Evolutionary conservation across 1,284 basidiomycete species (phyloP).

Genomic region (Ganoderma sinense): DNA sequence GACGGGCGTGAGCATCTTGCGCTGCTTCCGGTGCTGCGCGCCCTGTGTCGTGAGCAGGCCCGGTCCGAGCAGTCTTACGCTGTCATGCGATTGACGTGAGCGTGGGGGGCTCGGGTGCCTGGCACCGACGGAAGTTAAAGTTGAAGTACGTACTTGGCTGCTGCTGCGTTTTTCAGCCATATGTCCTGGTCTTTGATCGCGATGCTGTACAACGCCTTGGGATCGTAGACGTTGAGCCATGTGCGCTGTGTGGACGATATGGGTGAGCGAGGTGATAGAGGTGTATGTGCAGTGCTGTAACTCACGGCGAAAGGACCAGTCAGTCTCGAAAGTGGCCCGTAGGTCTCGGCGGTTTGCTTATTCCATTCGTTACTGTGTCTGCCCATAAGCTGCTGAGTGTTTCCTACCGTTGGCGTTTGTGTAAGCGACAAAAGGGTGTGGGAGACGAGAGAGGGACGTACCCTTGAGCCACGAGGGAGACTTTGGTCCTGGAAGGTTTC

Average conservation of each 20-base stretch:
- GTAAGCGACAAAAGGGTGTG: background rate
- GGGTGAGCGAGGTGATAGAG: background rate
- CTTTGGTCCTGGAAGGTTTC: slow-evolving; percentile 1
- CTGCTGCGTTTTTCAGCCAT: slow-evolving; percentile 21
- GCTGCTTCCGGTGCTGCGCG: slow-evolving; percentile 14
- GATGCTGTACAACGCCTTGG: slow-evolving; percentile 27
- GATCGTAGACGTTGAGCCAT: slow-evolving; percentile 18
- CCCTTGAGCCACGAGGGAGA: background rate
- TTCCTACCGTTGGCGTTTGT: background rate
- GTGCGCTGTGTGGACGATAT: background rate
- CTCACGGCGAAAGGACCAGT: slow-evolving; percentile 27
- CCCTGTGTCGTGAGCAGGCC: slow-evolving; percentile 27
- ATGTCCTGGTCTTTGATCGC: slow-evolving; percentile 29
- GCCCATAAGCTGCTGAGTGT: slow-evolving; percentile 22
- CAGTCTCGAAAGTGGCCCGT: slow-evolving; percentile 27
- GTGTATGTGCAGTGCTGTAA: background rate
- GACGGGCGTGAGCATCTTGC: slow-evolving; percentile 26
- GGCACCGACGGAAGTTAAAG: background rate
- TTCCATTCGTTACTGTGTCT: slow-evolving; percentile 30
- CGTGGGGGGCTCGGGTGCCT: background rate
- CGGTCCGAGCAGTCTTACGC: slow-evolving; percentile 29
- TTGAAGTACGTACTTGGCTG: background rate
- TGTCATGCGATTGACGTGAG: slow-evolving; percentile 4
- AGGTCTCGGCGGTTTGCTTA: slow-evolving; percentile 19
- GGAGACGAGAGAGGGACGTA: background rate